Base-by-base conservation (phyloP, 371 early-diverging fungal species). In the Zopfochytrium polystomum region DNA sequence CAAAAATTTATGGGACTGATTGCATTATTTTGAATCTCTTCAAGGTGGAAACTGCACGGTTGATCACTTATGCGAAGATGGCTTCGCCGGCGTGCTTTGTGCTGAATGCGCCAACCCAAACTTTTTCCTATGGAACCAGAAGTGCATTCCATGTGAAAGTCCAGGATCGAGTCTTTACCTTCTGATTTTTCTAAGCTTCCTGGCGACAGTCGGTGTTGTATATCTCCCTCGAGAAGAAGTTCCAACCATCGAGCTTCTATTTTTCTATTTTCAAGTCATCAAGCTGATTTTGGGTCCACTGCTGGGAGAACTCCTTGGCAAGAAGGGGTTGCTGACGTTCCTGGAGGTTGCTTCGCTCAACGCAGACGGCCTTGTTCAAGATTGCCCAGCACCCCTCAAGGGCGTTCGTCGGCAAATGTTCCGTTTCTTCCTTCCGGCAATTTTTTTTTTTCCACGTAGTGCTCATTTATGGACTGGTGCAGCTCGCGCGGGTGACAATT, bases 181-280 rank as follows among this genome's bases (percentile, higher is more conserved):
- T 23, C 23, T 57, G 11, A 4, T 67, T 0, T 52, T 67, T 43
- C 18, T 31, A 1, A 50, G 56, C 29, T 51, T 62, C 15, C 18
- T 67, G 22, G 51, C 35, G 15, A 49, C 54, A 0, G 30, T 26
- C 44, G 57, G 47, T 1, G 11, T 67, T 5, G 15, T 67, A n/a
- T 62, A 54, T 45, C 32, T 62, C 22, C 62, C 67, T 9, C 25
- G 46, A 30, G 34, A 57, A 43, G 58, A 67, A 18, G 38, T 57
- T 1, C 51, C 67, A 15, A 57, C 55, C 13, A 26, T 67, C 47
- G 67, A 67, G 44, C 50, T 52, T 11, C 52, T 67, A 6, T 62
- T 67, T 31, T 67, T 67, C 49, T 67, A 62, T 44, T 67, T 62
- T 26, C 67, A 67, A 49, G 67, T 62, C 15, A 58, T 57, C 31